Evolutionary conservation across 176 grass and related monocot genomes (phyloP), one percentile per base, ranked within the genome.

Genomic region (Lolium multiflorum): DNA sequence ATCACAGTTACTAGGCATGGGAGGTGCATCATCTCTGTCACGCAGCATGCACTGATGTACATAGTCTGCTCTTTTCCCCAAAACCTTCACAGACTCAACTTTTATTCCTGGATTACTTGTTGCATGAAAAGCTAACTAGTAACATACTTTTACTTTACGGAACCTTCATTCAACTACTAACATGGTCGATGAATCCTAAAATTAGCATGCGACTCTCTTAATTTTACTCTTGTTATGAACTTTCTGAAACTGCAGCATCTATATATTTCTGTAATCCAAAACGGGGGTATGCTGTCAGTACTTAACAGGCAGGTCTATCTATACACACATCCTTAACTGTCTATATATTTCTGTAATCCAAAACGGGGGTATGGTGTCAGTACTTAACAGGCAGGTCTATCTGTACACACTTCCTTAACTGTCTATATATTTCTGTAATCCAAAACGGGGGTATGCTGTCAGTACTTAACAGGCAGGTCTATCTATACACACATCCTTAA

Each of bases 51-150:
- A 64, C 18, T 64, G 41, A 63, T 75, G 43, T 84, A 25, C 71
- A 31, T 62, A 73, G 5, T 83, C 3, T 43, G 64, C 49, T 83
- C 67, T 28, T 55, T 52, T 41, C 6, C 18, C 52, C 51, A 83
- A 83, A 83, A 73, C 39, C 52, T 83, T 73, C 14, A n/a, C 14
- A 59, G 6, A 18, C 9, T 11, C 3, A 25, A 72, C 41, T 60
- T 73, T 14, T 58, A 13, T 73, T 47, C 37, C 25, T 16, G 15
- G 11, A 58, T 73, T 72, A 72, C 22, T 13, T 18, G n/a, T 20
- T 51, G 25, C 46, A 64, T 61, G 57, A 63, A 76, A 74, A 15
- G 4, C 61, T 77, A 38, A 55, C 44, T 31, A 38, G n/a, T n/a
- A n/a, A n/a, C n/a, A 62, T 25, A 4, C 14, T 26, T 85, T 50